Conservation (phyloP, 164 flowering plant species). For the Houttuynia cordata region DNA sequence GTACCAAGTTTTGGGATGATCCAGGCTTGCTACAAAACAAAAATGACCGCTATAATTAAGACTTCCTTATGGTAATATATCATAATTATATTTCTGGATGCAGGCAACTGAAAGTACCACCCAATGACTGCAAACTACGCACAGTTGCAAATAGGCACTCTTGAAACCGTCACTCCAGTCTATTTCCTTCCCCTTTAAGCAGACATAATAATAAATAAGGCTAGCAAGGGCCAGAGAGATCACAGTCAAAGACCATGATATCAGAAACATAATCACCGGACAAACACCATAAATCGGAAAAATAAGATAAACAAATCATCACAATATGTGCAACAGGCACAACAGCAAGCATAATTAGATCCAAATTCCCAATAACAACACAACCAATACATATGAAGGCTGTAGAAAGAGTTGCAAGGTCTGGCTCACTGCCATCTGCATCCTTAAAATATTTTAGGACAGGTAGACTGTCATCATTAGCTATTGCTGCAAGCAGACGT, state of each 20-base stretch:
- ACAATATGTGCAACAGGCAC: constrained; percentile 94
- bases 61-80: background rate
- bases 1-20: constrained; percentile 97
- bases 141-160: constrained; percentile 96
- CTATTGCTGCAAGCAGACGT: constrained; percentile 96
- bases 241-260: constrained; percentile 94
- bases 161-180: constrained; percentile 99
- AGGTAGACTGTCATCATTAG: constrained; percentile 96
- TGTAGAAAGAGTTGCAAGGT: constrained; percentile 84
- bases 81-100: too few relatives aligned
- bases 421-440: constrained; percentile 81
- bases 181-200: constrained; percentile 95
- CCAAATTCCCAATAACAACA: constrained; percentile 87
- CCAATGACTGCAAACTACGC: constrained; percentile 91
- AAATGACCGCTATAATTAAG: background rate
- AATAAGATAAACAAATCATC: constrained; percentile 97
- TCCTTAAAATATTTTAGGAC: constrained; percentile 90
- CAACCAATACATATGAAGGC: constrained; percentile 71
- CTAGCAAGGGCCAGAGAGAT: constrained; percentile 88
- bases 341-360: constrained; percentile 99
- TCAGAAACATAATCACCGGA: constrained; percentile 98
- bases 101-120: constrained; percentile 47
- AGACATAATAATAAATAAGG: constrained; percentile 90
- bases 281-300: constrained; percentile 30
- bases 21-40: constrained; percentile 67